These are phyloP conservation scores for Backusella morwellensis DNA, from an alignment of 192 early-diverging fungal genomes.

Conservation along the genomic window DNA sequence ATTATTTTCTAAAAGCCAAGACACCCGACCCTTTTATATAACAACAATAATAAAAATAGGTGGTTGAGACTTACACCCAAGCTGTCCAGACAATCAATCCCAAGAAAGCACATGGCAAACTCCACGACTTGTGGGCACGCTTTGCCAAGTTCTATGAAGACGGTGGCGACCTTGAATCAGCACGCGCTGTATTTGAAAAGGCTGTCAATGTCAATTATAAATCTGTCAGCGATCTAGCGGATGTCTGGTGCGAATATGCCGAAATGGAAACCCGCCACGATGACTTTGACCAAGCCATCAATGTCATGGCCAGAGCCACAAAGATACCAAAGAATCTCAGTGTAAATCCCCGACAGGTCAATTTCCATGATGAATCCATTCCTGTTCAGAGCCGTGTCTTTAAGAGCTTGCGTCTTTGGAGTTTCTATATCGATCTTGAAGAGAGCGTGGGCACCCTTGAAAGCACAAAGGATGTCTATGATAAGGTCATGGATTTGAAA, in stretches of 20 bases:
- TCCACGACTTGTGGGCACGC: conserved; percentile 78
- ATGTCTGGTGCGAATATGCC: conserved; percentile 89
- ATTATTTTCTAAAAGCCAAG: neutral
- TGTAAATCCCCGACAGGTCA: conserved; percentile 46
- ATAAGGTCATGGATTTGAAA: conserved; percentile 88
- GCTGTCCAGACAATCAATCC: conserved; percentile 75
- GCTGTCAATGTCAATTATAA: conserved; percentile 81
- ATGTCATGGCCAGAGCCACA: conserved; percentile 85
- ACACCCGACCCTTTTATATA: neutral
- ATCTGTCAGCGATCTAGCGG: conserved; percentile 80
- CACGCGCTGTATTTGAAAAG: conserved; percentile 79
- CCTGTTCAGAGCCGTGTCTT: conserved; percentile 80
- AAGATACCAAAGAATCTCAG: conserved; percentile 52
- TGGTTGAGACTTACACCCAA: conserved; percentile 71
- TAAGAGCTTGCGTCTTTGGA: conserved; percentile 89
- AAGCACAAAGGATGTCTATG: conserved; percentile 80
- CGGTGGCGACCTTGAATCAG: conserved; percentile 54
- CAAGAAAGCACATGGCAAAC: conserved; percentile 74
- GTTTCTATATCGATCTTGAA: conserved; percentile 91
- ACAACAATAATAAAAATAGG: conserved; percentile 19
- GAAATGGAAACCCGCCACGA: conserved; percentile 78
- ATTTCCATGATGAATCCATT: conserved; percentile 79
- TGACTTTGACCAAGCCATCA: conserved; percentile 68
- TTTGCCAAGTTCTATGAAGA: conserved; percentile 83
- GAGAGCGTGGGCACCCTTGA: conserved; percentile 86